Conservation (phyloP, 2,329 filamentous ascomycete genomes). For the Teratosphaeriaceae sp. region DNA sequence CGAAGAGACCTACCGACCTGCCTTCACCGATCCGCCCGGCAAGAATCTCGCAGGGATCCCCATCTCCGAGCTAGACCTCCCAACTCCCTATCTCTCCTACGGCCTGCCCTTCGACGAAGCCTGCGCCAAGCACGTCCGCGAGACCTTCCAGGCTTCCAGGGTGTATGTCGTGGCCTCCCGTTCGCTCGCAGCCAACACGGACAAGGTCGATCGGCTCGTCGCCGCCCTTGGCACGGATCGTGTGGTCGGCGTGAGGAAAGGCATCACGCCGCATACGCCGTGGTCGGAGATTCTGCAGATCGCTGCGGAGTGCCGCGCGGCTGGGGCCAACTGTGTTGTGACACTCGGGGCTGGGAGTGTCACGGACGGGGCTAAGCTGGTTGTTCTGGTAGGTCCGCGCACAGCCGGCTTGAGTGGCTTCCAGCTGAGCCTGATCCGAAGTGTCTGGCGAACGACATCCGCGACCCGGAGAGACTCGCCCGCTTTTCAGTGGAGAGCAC, state of each 20-base stretch:
- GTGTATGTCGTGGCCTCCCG: slow-evolving; percentile 48
- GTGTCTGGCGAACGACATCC: slow-evolving; percentile 5
- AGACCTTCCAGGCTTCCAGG: slow-evolving; percentile 39
- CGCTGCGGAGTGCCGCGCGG: slow-evolving; percentile 33
- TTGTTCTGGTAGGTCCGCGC: no score
- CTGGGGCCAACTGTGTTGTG: slow-evolving; percentile 43
- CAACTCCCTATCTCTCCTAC: slow-evolving; percentile 43
- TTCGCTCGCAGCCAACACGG: slow-evolving; percentile 43
- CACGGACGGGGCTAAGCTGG: slow-evolving; percentile 48
- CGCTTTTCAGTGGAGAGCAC: slow-evolving; percentile 1
- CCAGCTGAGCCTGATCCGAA: no score
- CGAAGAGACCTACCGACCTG: no score
- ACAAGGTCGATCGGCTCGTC: slow-evolving; percentile 38
- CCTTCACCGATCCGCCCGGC: no score
- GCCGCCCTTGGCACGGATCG: slow-evolving; percentile 34
- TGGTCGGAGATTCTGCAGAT: slow-evolving; percentile 48
- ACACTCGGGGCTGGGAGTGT: slow-evolving; percentile 51
- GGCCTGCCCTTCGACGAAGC: slow-evolving; percentile 42
- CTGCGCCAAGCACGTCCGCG: slow-evolving; percentile 38
- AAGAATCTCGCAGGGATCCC: no score
- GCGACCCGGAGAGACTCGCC: neutral
- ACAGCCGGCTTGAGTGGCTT: neutral
- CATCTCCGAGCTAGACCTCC: no score
- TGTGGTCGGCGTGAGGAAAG: slow-evolving; percentile 41
- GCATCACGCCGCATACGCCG: slow-evolving; percentile 49